phyloP scores from a whole-genome alignment of 225 moss, liverwort and hornwort species.

The Antitrichia curtipendula region DNA sequence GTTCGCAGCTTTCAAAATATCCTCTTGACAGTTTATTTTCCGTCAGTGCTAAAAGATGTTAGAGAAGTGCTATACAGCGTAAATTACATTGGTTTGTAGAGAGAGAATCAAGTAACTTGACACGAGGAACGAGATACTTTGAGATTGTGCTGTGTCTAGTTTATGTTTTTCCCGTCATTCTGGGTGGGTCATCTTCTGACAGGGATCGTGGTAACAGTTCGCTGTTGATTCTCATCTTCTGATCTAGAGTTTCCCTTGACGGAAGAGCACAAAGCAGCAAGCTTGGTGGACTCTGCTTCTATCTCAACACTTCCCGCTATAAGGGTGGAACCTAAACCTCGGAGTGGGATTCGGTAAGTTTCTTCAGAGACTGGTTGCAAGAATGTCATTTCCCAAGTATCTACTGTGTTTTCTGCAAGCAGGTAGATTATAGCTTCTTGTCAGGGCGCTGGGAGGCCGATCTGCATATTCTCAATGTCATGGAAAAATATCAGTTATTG shows the following conservation, averaged over 20 bases:
- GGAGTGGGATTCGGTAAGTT: slow-evolving; percentile 77
- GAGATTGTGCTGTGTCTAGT: neutral
- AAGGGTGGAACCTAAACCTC: slow-evolving; percentile 82
- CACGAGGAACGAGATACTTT: neutral
- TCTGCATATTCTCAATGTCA: neutral
- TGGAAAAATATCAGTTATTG: neutral
- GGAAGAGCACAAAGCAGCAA: slow-evolving; percentile 79
- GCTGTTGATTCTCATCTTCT: neutral
- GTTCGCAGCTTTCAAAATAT: slow-evolving; percentile 98
- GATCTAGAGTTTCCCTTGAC: slow-evolving; percentile 36
- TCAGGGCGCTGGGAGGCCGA: neutral
- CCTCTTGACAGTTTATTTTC: slow-evolving; percentile 14
- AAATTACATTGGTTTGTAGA: neutral
- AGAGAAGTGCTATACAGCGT: neutral
- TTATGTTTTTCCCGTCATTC: neutral
- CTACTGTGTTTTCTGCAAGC: neutral
- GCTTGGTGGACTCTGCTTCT: slow-evolving; percentile 84
- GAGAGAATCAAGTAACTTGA: neutral
- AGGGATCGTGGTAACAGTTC: neutral
- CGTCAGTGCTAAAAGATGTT: neutral
- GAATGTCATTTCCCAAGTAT: neutral
- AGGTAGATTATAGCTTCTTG: neutral
- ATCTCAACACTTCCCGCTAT: slow-evolving; percentile 54
- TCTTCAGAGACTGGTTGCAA: neutral
- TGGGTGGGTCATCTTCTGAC: neutral